Evolutionary conservation across 2,329 filamentous ascomycete genomes (phyloP).

Genomic region (Sporothrix inflata): DNA sequence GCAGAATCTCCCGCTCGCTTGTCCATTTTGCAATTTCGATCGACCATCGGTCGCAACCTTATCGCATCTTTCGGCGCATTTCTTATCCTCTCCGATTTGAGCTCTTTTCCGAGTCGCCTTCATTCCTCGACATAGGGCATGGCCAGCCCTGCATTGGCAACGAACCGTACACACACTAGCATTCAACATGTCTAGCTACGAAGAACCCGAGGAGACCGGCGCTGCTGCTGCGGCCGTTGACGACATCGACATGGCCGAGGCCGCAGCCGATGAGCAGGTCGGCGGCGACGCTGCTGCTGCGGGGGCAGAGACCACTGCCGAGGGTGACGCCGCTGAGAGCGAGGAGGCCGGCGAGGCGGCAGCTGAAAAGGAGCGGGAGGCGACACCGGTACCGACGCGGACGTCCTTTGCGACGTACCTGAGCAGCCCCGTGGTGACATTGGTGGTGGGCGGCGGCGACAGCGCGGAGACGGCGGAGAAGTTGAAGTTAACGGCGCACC

Average conservation of each 20-base stretch:
- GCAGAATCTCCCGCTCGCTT: conserved; percentile 6
- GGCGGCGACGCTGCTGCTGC: conserved; percentile 2
- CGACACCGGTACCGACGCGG: conserved; percentile 39
- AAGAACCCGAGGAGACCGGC: background rate
- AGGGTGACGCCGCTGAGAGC: background rate
- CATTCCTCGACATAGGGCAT: background rate
- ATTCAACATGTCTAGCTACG: background rate
- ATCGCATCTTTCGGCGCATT: background rate
- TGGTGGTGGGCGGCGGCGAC: conserved; percentile 60
- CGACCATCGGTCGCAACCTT: background rate
- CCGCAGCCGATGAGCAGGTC: background rate
- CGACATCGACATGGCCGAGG: conserved; percentile 20
- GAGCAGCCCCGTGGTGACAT: conserved; percentile 68
- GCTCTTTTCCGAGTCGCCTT: background rate
- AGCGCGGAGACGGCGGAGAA: conserved; percentile 46
- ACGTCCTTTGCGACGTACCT: conserved; percentile 62
- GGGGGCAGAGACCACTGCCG: conserved; percentile 34
- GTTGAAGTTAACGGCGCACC: conserved; percentile 72
- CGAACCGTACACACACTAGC: background rate
- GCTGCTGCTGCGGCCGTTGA: background rate
- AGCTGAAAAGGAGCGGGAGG: conserved; percentile 34
- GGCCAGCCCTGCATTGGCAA: background rate
- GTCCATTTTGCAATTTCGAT: background rate
- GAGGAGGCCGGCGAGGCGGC: conserved; percentile 16
- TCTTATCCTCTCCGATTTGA: background rate